A percentile compares a stretch with the other conserved stretches of the same genome.
phyloP scores from a whole-genome alignment of 345 rosid genomes.

The Eucalyptus tenuipes region DNA sequence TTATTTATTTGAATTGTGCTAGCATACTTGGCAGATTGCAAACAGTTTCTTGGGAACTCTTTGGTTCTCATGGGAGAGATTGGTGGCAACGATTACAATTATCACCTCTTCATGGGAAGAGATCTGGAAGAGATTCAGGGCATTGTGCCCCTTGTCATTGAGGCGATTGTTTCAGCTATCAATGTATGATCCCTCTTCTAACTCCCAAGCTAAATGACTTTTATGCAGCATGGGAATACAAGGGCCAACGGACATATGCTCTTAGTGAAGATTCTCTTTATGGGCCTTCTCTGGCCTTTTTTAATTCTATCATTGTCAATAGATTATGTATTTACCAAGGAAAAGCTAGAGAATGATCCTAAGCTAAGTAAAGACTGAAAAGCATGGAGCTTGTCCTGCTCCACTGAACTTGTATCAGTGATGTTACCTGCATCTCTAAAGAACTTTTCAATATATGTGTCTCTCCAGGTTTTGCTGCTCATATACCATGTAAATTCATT shows the following conservation, averaged over 20 bases:
- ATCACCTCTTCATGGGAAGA: slow-evolving; percentile 7
- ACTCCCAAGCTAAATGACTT: not conserved
- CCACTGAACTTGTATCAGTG: not conserved
- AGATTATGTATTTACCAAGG: not conserved
- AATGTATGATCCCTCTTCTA: slow-evolving; percentile 3
- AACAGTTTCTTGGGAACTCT: slow-evolving; percentile 7
- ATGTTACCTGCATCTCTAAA: not conserved
- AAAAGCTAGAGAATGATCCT: not conserved
- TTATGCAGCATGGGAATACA: not conserved
- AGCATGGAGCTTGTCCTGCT: not conserved
- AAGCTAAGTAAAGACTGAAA: not conserved
- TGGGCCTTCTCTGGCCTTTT: not conserved
- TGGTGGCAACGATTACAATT: slow-evolving; percentile 40
- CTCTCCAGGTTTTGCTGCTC: not conserved
- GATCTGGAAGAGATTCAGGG: slow-evolving; percentile 1
- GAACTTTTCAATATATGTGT: not conserved
- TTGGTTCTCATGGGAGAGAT: slow-evolving; percentile 46
- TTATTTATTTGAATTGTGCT: not conserved
- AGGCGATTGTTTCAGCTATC: slow-evolving; percentile 16
- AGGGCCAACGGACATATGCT: not conserved
- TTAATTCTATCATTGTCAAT: not conserved
- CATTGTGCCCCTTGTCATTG: slow-evolving; percentile 16
- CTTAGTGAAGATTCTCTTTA: not conserved
- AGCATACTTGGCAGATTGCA: slow-evolving; percentile 13
- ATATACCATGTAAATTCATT: not conserved